Evolutionary conservation across 306 rosid species (phyloP).

Genomic region (Hippophae rhamnoides): DNA sequence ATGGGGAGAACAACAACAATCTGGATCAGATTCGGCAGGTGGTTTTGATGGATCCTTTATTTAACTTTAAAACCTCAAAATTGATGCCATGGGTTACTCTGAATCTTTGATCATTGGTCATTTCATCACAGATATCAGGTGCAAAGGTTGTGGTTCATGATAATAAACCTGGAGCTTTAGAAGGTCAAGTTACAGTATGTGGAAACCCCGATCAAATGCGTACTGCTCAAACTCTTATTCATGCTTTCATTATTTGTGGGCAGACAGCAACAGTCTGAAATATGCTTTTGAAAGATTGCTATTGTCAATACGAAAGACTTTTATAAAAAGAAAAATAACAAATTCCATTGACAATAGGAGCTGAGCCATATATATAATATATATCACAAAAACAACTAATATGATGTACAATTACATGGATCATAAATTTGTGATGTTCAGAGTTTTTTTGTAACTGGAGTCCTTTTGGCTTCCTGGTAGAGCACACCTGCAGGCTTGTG

Average conservation of each 20-base stretch:
- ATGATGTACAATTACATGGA: no score
- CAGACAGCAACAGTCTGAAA: constrained; percentile 22
- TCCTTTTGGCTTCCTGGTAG: no score
- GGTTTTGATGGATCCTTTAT: constrained; percentile 11
- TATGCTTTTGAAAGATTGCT: no score
- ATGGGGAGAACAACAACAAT: constrained; percentile 59
- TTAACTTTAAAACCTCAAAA: not conserved
- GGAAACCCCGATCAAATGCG: constrained; percentile 56
- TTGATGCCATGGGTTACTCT: not conserved
- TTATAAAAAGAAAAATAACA: no score
- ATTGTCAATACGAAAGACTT: no score
- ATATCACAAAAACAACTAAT: no score
- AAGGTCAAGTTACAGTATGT: constrained; percentile 41
- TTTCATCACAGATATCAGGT: constrained; percentile 49
- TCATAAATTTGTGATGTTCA: no score
- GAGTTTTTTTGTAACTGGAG: no score
- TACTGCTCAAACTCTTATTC: constrained; percentile 69
- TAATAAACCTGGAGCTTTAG: constrained; percentile 46
- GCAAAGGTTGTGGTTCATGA: constrained; percentile 58
- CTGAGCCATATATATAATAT: no score
- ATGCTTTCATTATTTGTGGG: constrained; percentile 75
- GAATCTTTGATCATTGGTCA: no score
- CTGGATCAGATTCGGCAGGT: constrained; percentile 70
- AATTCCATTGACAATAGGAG: no score
- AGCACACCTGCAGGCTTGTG: no score